These are phyloP conservation scores for Lactifluus echinatus DNA, from an alignment of 768 basidiomycete genomes.

Conservation along the genomic window DNA sequence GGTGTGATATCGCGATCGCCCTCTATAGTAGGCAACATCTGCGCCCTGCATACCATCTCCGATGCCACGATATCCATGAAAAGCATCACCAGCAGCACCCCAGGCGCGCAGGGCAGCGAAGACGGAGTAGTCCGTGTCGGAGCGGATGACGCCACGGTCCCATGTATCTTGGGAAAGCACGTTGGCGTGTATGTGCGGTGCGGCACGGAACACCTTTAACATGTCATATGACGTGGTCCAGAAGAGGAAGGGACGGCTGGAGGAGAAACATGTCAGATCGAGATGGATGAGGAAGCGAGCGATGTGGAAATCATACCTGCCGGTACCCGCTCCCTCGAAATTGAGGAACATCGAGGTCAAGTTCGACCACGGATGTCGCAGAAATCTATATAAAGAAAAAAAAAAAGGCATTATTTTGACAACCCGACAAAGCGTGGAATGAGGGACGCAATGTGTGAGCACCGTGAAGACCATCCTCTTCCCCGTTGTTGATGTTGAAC, in stretches of 20 bases:
- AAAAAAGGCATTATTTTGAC: too few species aligned
- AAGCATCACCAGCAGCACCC: background rate
- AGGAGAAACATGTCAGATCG: too few species aligned
- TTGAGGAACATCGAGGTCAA: too few species aligned
- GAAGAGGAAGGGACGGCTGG: too few species aligned
- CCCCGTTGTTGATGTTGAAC: slow-evolving; percentile 83
- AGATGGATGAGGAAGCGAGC: too few species aligned
- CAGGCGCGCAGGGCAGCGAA: slow-evolving; percentile 32
- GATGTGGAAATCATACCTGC: too few species aligned
- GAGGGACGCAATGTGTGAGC: too few species aligned
- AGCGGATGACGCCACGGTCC: slow-evolving; percentile 52
- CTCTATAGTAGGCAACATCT: slow-evolving; percentile 73
- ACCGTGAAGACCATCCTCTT: slow-evolving; percentile 70
- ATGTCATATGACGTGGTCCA: too few species aligned
- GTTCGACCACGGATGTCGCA: too few species aligned
- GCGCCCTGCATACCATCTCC: slow-evolving; percentile 51
- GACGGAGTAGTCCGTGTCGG: slow-evolving; percentile 65
- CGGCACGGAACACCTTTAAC: slow-evolving; percentile 52
- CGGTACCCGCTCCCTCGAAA: too few species aligned
- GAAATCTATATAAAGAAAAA: slow-evolving; percentile 37
- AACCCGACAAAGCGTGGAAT: too few species aligned
- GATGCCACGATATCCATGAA: slow-evolving; percentile 2
- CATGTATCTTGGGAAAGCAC: slow-evolving; percentile 64
- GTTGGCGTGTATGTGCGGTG: slow-evolving; percentile 65
- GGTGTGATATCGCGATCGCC: slow-evolving; percentile 71